Evolutionary conservation across 75 land plant species (phyloP), one percentile per base, ranked within the genome.

Genomic region (Gnetum montanum): DNA sequence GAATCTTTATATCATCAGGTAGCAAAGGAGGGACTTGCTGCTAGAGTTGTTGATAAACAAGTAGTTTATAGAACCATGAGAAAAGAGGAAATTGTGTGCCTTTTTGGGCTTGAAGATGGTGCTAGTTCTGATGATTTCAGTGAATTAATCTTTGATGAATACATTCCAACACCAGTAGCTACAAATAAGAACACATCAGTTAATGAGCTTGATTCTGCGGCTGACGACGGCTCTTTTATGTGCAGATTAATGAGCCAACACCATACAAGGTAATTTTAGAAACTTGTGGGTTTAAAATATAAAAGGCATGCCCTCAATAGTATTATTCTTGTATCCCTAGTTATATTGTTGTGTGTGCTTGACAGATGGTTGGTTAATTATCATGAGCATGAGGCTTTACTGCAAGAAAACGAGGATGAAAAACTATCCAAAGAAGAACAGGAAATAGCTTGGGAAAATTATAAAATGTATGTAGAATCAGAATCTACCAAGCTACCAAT

Each of bases 321-420:
- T n/a, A n/a, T n/a, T n/a, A n/a, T n/a, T n/a, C n/a, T n/a, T n/a
- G n/a, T n/a, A n/a, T n/a, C n/a, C n/a, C n/a, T n/a, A n/a, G n/a
- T n/a, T n/a, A n/a, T n/a, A n/a, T n/a, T n/a, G n/a, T n/a, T n/a
- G n/a, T n/a, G n/a, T n/a, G n/a, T n/a, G n/a, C n/a, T n/a, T n/a
- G n/a, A 34, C 76, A 95, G 99, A 34, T 95, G 99, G 99, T 77
- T 95, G 25, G 80, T 73, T 15, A 68, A 84, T 44, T 85, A 80
- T 68, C 99, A 90, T 57, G 92, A 95, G 49, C 99, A 95, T 45
- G 99, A 95, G 53, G 85, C 96, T 3, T 73, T 95, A 27, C 62
- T 95, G 31, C 97, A 86, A 71, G 96, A 95, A 58, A 77, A 83
- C 59, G 96, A 95, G 58, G 96, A 83, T 8, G 99, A 95, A 64